phyloP scores from a whole-genome alignment of 495 filamentous ascomycete genomes.

The Delitschia confertaspora region DNA sequence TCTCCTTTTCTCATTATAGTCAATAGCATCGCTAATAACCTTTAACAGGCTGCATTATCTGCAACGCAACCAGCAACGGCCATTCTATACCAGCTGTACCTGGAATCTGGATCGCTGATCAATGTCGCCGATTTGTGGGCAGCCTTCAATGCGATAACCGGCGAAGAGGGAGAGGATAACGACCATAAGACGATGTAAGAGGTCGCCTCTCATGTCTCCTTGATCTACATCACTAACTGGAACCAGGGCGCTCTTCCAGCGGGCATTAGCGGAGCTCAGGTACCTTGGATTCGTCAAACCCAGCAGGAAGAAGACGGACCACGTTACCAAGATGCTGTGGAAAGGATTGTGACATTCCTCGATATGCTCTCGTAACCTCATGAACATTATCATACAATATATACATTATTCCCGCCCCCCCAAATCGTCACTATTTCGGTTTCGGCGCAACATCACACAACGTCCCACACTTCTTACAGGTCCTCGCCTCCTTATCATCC shows the following conservation, averaged over 20 bases:
- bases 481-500: slow-evolving; percentile 59
- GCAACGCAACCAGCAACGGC: slow-evolving; percentile 66
- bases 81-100: slow-evolving; percentile 82
- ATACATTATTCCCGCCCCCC: not conserved
- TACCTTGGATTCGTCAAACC: slow-evolving; percentile 78
- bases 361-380: too few relatives aligned
- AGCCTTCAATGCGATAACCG: slow-evolving; percentile 70
- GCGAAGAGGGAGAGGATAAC: slow-evolving; percentile 49
- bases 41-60: slow-evolving; percentile 35
- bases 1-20: not conserved
- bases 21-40: not conserved
- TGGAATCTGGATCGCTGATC: slow-evolving; percentile 78
- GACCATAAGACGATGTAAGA: slow-evolving; percentile 31
- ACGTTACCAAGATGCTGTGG: slow-evolving; percentile 74
- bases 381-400: slow-evolving; percentile 1
- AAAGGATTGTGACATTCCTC: slow-evolving; percentile 47
- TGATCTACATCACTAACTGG: slow-evolving; percentile 28
- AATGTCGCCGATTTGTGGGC: slow-evolving; percentile 87
- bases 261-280: slow-evolving; percentile 72
- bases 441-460: slow-evolving; percentile 48
- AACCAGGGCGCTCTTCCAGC: slow-evolving; percentile 66
- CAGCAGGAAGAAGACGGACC: slow-evolving; percentile 85
- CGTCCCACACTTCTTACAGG: slow-evolving; percentile 67
- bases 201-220: slow-evolving; percentile 3
- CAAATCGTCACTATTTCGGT: slow-evolving; percentile 10